Evolutionary conservation across 2,329 filamentous ascomycete species (phyloP), one percentile per base, ranked within the genome.

Genomic region (Pleoardoris graminearum): DNA sequence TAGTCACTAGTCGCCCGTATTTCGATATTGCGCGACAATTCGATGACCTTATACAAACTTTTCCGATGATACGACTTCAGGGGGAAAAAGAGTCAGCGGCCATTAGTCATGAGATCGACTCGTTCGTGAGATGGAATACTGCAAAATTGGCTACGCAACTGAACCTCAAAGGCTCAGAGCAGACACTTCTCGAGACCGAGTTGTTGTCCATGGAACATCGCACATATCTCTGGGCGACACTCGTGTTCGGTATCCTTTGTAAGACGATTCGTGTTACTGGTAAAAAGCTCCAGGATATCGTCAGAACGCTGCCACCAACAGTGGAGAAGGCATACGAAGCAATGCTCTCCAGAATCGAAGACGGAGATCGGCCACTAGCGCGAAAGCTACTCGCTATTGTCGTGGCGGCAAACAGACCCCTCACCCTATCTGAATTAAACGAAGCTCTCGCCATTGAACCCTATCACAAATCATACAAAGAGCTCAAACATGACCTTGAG

Each of bases 1-100:
- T 74, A 11, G 46, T 75, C 4, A 72, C 70, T 0, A 73, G 70
- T 42, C 65, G 71, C 3, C 69, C 68, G 8, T 71, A 70, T 25
- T 37, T 48, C 23, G 30, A 60, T 7, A 56, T 74, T 12, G 14
- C 57, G 55, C 21, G 37, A 6, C 0, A 22, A 10, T 39, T 73
- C 32, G 5, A 10, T 7, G 23, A 25, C 8, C 39, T 61, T 14
- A 53, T 12, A 17, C 3, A 51, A 57, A 4, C 32, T 45, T 4
- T 49, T 35, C 3, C 39, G 27, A 7, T 33, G 51, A 5, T 68
- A 60, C 38, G 22, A 68, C 37, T 51, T n/a, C 5, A 17, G 2
- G 53, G 53, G 5, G 66, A 70, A 19, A 61, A 62, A 1, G 68
- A 71, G 48, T 51, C 58, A 1, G 56, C 47, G 1, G 47, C 65